phyloP scores from a whole-genome alignment of 1,139 yeast genomes.

The Geotrichum klebahnii region DNA sequence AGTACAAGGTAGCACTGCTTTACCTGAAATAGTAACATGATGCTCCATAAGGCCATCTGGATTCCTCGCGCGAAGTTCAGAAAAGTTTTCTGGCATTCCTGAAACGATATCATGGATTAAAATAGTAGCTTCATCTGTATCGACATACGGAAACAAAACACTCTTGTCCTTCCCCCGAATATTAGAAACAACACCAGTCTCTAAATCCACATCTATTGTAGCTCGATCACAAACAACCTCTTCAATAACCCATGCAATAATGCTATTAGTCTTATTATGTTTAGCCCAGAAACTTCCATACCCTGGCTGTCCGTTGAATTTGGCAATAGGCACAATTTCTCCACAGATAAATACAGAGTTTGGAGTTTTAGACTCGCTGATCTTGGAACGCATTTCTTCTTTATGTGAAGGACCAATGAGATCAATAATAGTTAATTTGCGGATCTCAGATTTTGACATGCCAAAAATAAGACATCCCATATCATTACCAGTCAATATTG shows the following conservation, averaged over 20 bases:
- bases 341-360: constrained; percentile 53
- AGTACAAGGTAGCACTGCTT: constrained; percentile 19
- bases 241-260: constrained; percentile 80
- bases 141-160: constrained; percentile 23
- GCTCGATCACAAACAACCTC: constrained; percentile 81
- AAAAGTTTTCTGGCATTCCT: constrained; percentile 22
- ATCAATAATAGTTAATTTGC: constrained; percentile 64
- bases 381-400: constrained; percentile 17
- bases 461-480: constrained; percentile 87
- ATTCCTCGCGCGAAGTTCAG: constrained; percentile 7
- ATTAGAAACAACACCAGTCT: constrained; percentile 28
- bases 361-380: constrained; percentile 29
- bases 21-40: constrained; percentile 22
- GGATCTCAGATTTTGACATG: constrained; percentile 60
- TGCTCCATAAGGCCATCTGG: constrained; percentile 8
- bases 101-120: constrained; percentile 23
- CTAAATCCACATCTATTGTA: constrained; percentile 49
- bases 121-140: constrained; percentile 17
- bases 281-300: constrained; percentile 72
- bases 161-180: constrained; percentile 26
- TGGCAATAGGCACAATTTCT: constrained; percentile 49
- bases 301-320: constrained; percentile 40
- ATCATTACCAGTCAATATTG: constrained; percentile 79
- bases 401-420: constrained; percentile 67
- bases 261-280: constrained; percentile 49